Evolutionary conservation across 345 rosid genomes (phyloP), one percentile per base, ranked within the genome.

Genomic region (Salix brachista): DNA sequence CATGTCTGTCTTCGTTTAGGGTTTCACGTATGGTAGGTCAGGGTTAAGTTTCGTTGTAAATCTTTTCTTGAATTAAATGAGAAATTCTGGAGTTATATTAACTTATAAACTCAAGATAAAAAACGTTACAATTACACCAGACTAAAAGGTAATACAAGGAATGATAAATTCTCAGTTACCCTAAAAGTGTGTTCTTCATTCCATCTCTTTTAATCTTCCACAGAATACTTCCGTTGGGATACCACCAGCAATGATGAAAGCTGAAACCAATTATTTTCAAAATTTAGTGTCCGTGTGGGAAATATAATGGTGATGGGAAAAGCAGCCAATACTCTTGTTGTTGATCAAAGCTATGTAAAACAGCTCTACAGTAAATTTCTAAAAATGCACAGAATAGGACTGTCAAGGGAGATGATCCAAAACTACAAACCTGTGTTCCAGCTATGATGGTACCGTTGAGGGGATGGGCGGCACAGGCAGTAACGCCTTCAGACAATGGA

Each of bases 401-500:
- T 32, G 48, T 71, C 44, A 66, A 37, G 76, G 65, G 23, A 69
- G 39, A 70, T 48, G 5, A 19, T 42, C 19, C 26, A 69, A 75
- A 62, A 67, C 50, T 73, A 82, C 80, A 80, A 77, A 94, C 94
- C 97, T 91, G 88, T 19, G 98, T 90, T 82, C 98, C 98, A 64
- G 94, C 97, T 73, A 96, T 48, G 73, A 96, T 87, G 78, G 91
- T 83, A 36, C 87, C 89, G 74, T 87, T 87, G 73, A 86, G 84
- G 41, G 98, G 99, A 90, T 93, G 97, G 30, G 91, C 70, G 42
- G 91, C 88, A 69, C 96, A 91, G 2, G 87, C 85, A 11, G 92
- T 91, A 77, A 92, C 91, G 77, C 83, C 83, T 84, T 93, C 91
- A 52, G 94, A 86, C 54, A 93, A 65, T n/a, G 95, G 86, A 78